Conservation (phyloP, 495 filamentous ascomycete genomes). For the Thozetella sp. region DNA sequence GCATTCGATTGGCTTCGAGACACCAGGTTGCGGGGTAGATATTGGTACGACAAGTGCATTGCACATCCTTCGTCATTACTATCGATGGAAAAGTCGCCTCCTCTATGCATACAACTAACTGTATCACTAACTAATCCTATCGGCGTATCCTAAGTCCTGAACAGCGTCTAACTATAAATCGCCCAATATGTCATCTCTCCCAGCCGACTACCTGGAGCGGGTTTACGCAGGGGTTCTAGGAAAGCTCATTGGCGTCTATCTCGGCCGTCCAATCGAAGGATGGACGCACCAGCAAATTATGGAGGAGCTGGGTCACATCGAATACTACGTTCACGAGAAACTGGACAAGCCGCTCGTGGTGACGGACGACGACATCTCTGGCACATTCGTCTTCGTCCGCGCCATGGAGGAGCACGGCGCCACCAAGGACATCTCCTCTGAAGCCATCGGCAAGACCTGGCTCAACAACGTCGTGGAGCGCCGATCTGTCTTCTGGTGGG, state of each 20-base stretch:
- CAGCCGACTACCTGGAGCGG: slow-evolving; percentile 23
- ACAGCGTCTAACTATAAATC: background rate
- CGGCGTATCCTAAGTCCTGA: background rate
- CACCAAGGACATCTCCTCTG: slow-evolving; percentile 8
- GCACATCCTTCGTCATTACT: no score
- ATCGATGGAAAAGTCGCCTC: no score
- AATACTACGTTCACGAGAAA: slow-evolving; percentile 27
- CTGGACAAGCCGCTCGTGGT: slow-evolving; percentile 22
- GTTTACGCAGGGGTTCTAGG: slow-evolving; percentile 35
- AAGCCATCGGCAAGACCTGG: slow-evolving; percentile 30
- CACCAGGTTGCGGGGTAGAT: background rate
- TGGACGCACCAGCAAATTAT: slow-evolving; percentile 32
- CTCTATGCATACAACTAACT: no score
- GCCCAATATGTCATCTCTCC: slow-evolving; percentile 7
- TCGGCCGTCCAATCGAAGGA: slow-evolving; percentile 31
- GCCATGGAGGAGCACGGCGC: slow-evolving; percentile 28
- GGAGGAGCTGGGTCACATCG: slow-evolving; percentile 22
- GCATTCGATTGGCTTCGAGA: background rate
- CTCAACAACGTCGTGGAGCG: slow-evolving; percentile 25
- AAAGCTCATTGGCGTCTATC: slow-evolving; percentile 31
- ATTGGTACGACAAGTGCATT: background rate
- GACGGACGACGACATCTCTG: slow-evolving; percentile 31
- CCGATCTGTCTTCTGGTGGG: slow-evolving; percentile 32
- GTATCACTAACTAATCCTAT: no score
- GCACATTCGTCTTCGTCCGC: slow-evolving; percentile 28